These are phyloP conservation scores for Protomyces lactucae-debilis DNA, from an alignment of 1,139 yeast species.

Conservation along the genomic window DNA sequence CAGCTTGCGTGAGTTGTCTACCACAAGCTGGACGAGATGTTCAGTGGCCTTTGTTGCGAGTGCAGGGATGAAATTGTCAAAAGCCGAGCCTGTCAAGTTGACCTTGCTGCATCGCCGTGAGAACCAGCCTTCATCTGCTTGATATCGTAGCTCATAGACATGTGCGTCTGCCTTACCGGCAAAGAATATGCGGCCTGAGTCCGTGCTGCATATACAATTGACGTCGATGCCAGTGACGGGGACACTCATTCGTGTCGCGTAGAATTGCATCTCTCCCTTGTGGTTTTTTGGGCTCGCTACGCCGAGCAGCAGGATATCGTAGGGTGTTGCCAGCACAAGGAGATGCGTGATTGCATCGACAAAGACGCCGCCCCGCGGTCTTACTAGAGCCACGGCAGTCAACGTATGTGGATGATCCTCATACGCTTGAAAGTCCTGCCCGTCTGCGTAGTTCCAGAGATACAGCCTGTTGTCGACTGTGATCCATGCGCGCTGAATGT, in stretches of 20 bases:
- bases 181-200: constrained; percentile 77
- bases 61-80: constrained; percentile 31
- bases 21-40: constrained; percentile 55
- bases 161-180: constrained; percentile 77
- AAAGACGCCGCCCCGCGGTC: constrained; percentile 76
- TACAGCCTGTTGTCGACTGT: constrained; percentile 75
- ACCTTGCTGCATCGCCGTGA: constrained; percentile 76
- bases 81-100: constrained; percentile 45
- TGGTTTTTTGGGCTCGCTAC: constrained; percentile 51
- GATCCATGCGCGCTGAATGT: constrained; percentile 81
- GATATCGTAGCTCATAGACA: constrained; percentile 82
- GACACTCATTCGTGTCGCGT: constrained; percentile 77
- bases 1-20: constrained; percentile 72
- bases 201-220: constrained; percentile 56
- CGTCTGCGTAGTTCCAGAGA: constrained; percentile 71
- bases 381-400: constrained; percentile 65
- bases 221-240: constrained; percentile 73
- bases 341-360: constrained; percentile 69
- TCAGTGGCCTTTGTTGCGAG: constrained; percentile 44
- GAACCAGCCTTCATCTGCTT: constrained; percentile 85
- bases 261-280: constrained; percentile 56
- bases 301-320: constrained; percentile 72
- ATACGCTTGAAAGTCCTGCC: constrained; percentile 68
- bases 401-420: constrained; percentile 80
- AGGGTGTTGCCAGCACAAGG: constrained; percentile 72